These are phyloP conservation scores for Penicillium sp. DNA, from an alignment of 2,329 filamentous ascomycete species.

Conservation along the genomic window DNA sequence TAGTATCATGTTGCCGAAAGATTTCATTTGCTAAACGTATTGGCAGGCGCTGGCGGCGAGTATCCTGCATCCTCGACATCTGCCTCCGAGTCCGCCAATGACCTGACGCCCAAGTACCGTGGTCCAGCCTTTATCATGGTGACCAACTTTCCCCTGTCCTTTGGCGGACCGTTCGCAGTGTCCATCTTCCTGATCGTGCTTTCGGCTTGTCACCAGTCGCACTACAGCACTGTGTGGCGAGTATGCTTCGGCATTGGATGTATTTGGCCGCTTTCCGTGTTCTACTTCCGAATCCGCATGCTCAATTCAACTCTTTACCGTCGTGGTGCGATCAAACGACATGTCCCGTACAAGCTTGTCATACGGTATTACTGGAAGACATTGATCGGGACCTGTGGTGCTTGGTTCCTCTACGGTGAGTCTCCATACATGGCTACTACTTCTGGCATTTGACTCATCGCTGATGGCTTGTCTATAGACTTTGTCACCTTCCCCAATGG, in stretches of 20 bases:
- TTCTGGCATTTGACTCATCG: not conserved
- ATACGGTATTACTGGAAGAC: slow-evolving; percentile 62
- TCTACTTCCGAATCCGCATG: slow-evolving; percentile 63
- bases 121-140: slow-evolving; percentile 56
- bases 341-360: slow-evolving; percentile 58
- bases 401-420: slow-evolving; percentile 60
- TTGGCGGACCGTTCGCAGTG: slow-evolving; percentile 52
- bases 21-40: not conserved
- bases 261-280: slow-evolving; percentile 59
- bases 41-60: slow-evolving; percentile 50
- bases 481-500: slow-evolving; percentile 57
- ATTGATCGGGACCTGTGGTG: slow-evolving; percentile 60
- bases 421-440: not conserved
- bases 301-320: slow-evolving; percentile 59
- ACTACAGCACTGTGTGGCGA: slow-evolving; percentile 54
- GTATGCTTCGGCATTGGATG: slow-evolving; percentile 59
- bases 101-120: slow-evolving; percentile 48
- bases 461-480: slow-evolving; percentile 18
- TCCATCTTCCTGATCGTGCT: slow-evolving; percentile 57
- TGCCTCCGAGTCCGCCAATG: slow-evolving; percentile 57
- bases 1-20: not conserved
- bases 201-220: slow-evolving; percentile 42
- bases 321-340: slow-evolving; percentile 60
- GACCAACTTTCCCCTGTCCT: slow-evolving; percentile 52
- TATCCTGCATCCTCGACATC: slow-evolving; percentile 57